These are phyloP conservation scores for Fistulifera solaris DNA, from an alignment of 108 stramenopile genomes.

Conservation along the genomic window DNA sequence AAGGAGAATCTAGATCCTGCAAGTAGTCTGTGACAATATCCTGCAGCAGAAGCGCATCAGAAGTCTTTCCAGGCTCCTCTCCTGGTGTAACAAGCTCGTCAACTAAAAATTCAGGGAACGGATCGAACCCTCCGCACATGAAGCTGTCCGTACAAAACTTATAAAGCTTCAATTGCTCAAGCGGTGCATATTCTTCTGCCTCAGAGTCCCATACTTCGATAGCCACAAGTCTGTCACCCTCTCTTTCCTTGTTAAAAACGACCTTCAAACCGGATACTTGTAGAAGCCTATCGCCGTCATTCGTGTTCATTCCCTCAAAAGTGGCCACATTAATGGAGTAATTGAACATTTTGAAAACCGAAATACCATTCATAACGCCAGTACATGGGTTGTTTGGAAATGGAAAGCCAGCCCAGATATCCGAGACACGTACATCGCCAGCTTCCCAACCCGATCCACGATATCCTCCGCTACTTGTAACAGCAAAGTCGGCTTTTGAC, in stretches of 20 bases:
- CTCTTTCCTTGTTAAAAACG: slow-evolving; percentile 33
- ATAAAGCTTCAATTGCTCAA: slow-evolving; percentile 41
- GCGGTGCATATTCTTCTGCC: slow-evolving; percentile 15
- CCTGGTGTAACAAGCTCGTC: slow-evolving; percentile 20
- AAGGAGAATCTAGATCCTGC: slow-evolving; percentile 9
- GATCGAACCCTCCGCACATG: slow-evolving; percentile 26
- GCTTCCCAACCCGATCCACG: slow-evolving; percentile 43
- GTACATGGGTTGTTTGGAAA: slow-evolving; percentile 36
- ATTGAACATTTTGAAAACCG: slow-evolving; percentile 34
- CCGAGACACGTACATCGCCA: slow-evolving; percentile 29
- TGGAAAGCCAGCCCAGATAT: slow-evolving; percentile 33
- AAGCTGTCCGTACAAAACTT: slow-evolving; percentile 38
- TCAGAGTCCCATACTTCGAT: slow-evolving; percentile 27
- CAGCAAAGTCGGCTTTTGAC: slow-evolving; percentile 28
- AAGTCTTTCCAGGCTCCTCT: slow-evolving; percentile 16
- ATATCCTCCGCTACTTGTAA: slow-evolving; percentile 23
- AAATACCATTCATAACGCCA: slow-evolving; percentile 30
- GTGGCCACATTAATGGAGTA: slow-evolving; percentile 28
- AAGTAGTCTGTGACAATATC: slow-evolving; percentile 27
- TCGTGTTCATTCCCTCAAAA: slow-evolving; percentile 19
- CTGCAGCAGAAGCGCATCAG: slow-evolving; percentile 17
- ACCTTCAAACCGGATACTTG: slow-evolving; percentile 43
- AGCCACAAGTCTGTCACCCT: slow-evolving; percentile 9
- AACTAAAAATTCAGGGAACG: slow-evolving; percentile 22
- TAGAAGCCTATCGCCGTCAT: slow-evolving; percentile 25